Percentiles rank a stretch among this genome's conserved stretches.
Conservation (phyloP, 2,329 filamentous ascomycete genomes). For the Alternaria arborescens region DNA sequence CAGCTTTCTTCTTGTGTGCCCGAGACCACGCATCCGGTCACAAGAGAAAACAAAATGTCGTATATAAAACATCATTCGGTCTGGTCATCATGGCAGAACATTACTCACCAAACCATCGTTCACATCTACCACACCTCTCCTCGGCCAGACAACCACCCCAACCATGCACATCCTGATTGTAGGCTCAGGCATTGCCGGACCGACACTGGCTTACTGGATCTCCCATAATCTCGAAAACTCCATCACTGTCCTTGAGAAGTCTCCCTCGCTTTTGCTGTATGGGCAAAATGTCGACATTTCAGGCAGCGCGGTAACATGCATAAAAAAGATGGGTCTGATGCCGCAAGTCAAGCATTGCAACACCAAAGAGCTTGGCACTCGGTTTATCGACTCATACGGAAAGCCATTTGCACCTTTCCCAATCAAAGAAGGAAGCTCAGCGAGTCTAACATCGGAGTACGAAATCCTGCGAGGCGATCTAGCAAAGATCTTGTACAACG, state of each 20-base stretch:
- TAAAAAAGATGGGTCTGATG: not conserved
- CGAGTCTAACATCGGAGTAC: not conserved
- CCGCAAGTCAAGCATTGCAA: not conserved
- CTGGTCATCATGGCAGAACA: not conserved
- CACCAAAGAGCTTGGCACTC: not conserved
- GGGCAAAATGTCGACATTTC: not conserved
- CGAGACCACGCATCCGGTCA: not conserved
- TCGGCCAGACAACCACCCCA: not conserved
- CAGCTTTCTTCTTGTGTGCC: not conserved
- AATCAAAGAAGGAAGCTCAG: not conserved
- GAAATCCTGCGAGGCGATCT: not conserved
- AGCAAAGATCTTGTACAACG: not conserved
- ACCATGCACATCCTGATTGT: not conserved
- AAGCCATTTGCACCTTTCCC: constrained; percentile 39
- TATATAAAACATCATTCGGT: not conserved
- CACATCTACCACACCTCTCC: not conserved
- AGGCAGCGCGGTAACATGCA: not conserved
- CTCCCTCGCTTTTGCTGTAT: not conserved
- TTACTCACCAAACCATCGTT: not conserved
- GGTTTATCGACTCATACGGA: not conserved
- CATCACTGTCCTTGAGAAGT: not conserved
- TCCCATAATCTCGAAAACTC: not conserved
- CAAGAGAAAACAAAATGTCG: not conserved
- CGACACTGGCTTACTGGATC: not conserved
- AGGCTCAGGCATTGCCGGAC: not conserved